These are phyloP conservation scores for Haplosporangium sp. DNA, from an alignment of 371 early-diverging fungal species.

Conservation along the genomic window DNA sequence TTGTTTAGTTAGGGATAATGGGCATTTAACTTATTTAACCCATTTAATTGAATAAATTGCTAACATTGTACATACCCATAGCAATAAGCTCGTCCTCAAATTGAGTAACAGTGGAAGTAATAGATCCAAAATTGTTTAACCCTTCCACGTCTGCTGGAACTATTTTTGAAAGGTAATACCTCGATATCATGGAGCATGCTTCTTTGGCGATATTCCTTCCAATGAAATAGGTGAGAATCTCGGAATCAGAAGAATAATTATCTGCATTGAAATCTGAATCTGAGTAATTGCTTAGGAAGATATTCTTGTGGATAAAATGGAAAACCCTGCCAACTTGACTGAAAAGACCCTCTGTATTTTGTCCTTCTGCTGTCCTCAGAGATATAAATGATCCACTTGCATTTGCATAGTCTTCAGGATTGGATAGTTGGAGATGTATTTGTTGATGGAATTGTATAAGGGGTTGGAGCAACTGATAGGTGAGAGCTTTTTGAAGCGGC, in stretches of 20 bases:
- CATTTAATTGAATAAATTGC: not conserved
- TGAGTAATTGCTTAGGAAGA: slow-evolving; percentile 33
- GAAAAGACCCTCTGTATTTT: slow-evolving; percentile 16
- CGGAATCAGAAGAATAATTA: slow-evolving; percentile 28
- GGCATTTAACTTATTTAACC: no score
- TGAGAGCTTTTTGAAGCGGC: slow-evolving; percentile 37
- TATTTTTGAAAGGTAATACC: slow-evolving; percentile 18
- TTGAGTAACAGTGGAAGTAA: slow-evolving; percentile 18
- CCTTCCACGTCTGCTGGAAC: slow-evolving; percentile 36
- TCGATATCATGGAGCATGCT: slow-evolving; percentile 30
- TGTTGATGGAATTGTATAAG: slow-evolving; percentile 27
- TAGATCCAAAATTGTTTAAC: slow-evolving; percentile 23
- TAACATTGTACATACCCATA: slow-evolving; percentile 35
- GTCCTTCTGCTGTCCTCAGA: slow-evolving; percentile 7
- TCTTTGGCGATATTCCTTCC: slow-evolving; percentile 48
- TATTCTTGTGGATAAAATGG: slow-evolving; percentile 25
- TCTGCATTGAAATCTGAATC: slow-evolving; percentile 28
- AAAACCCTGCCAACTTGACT: slow-evolving; percentile 24
- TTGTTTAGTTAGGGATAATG: no score
- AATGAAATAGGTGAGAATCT: slow-evolving; percentile 33
- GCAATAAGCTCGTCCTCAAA: slow-evolving; percentile 46
- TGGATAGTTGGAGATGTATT: slow-evolving; percentile 1
- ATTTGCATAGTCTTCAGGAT: slow-evolving; percentile 14
- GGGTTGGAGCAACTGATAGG: slow-evolving; percentile 30
- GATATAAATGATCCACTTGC: slow-evolving; percentile 20